Evolutionary conservation across 2,329 filamentous ascomycete species (phyloP).

Genomic region (Hysterium pulicare): DNA sequence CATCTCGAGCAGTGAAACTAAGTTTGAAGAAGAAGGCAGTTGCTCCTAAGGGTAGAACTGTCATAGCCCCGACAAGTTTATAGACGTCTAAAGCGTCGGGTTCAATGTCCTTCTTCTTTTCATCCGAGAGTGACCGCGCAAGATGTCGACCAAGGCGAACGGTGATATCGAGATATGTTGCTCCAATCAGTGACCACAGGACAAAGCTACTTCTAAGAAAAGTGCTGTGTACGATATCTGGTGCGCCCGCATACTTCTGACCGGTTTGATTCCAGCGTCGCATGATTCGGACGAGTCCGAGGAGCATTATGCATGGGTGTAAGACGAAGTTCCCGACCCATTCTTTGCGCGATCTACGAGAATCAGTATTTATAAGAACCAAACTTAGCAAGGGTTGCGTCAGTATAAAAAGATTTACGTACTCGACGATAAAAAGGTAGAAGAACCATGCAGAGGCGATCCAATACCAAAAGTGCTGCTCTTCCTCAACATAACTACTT

Average conservation of each 20-base stretch:
- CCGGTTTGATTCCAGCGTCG: conserved; percentile 95
- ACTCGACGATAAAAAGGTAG: conserved; percentile 44
- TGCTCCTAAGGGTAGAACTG: conserved; percentile 42
- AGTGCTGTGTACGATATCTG: conserved; percentile 76
- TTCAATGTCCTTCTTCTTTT: conserved; percentile 11
- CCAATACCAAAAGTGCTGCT: conserved; percentile 99
- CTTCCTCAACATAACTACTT: conserved; percentile 95
- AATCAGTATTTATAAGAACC: background rate
- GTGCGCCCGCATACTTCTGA: conserved; percentile 88
- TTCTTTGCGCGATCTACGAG: conserved; percentile 22
- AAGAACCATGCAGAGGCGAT: conserved; percentile 65
- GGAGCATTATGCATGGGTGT: conserved; percentile 45
- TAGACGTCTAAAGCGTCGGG: conserved; percentile 22
- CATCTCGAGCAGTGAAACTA: conserved; percentile 81
- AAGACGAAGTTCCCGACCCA: conserved; percentile 24
- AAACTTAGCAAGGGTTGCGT: background rate
- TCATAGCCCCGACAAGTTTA: conserved; percentile 27
- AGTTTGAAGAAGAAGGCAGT: conserved; percentile 81
- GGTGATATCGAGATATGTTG: conserved; percentile 64
- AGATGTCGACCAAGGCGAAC: conserved; percentile 40
- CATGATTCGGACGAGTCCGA: conserved; percentile 63
- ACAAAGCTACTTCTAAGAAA: conserved; percentile 56
- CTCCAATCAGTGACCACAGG: conserved; percentile 71
- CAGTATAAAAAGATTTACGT: conserved; percentile 9
- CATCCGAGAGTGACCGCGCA: conserved; percentile 21